phyloP scores from a whole-genome alignment of 2,329 filamentous ascomycete genomes.

The Tolypocladium ovalisporum region DNA sequence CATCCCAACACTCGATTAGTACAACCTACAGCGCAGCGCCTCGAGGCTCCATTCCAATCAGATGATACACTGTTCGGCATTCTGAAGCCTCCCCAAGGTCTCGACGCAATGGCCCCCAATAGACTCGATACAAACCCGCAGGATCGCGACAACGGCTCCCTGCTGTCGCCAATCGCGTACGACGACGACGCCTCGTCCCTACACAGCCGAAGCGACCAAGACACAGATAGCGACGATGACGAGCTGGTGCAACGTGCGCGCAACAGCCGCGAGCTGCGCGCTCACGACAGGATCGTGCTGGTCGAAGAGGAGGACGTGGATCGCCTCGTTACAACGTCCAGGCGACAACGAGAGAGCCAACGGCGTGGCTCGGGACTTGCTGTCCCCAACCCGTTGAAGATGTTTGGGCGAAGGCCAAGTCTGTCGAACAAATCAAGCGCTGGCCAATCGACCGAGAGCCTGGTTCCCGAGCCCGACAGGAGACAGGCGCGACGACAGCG shows the following conservation, averaged over 20 bases:
- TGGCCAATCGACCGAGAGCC: conserved; percentile 35
- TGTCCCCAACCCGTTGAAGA: conserved; percentile 37
- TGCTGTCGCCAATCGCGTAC: conserved; percentile 54
- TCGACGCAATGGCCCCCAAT: conserved; percentile 3
- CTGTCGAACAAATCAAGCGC: conserved; percentile 22
- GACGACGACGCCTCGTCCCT: conserved; percentile 60
- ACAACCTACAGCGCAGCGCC: not conserved
- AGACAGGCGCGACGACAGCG: conserved; percentile 36
- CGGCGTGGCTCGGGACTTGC: conserved; percentile 37
- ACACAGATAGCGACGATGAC: conserved; percentile 68
- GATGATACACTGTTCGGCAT: not conserved
- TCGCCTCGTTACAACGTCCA: conserved; percentile 42
- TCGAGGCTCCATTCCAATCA: not conserved
- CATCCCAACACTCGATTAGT: not conserved
- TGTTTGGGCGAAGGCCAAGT: conserved; percentile 27
- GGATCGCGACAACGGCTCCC: conserved; percentile 25
- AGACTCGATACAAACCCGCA: conserved; percentile 11
- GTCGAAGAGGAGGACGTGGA: conserved; percentile 67
- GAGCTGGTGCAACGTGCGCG: conserved; percentile 53
- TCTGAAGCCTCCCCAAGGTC: not conserved
- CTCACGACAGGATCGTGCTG: conserved; percentile 59
- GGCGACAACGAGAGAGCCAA: conserved; percentile 38
- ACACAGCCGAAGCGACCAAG: conserved; percentile 57
- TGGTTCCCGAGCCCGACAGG: conserved; percentile 38
- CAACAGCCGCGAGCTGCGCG: conserved; percentile 58